Conservation (phyloP, 139 green algal species). For the Chlamydomonas incerta region DNA sequence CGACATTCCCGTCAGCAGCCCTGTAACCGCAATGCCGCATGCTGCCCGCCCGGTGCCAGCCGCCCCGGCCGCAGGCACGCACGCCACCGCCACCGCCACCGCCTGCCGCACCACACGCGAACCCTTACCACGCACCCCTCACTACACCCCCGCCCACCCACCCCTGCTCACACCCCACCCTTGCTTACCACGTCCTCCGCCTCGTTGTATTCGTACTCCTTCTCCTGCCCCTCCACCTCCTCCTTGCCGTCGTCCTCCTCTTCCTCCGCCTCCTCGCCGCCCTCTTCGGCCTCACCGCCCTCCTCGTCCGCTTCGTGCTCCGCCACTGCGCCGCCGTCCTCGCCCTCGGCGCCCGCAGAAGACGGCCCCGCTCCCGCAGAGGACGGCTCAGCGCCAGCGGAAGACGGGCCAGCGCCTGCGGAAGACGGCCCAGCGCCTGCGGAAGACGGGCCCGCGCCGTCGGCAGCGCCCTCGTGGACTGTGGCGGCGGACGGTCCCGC, state of each 20-base stretch:
- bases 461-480: neutral
- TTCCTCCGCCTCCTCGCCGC: slow-evolving; percentile 1
- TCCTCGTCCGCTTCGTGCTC: slow-evolving; percentile 32
- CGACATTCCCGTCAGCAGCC: too few relatives aligned
- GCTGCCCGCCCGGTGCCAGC: too few relatives aligned
- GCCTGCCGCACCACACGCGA: too few relatives aligned
- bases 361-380: neutral
- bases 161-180: too few relatives aligned
- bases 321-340: neutral
- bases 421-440: neutral
- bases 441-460: too few relatives aligned
- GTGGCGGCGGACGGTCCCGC: too few relatives aligned
- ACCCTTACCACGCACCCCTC: too few relatives aligned
- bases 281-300: slow-evolving; percentile 9
- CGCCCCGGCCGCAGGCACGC: too few relatives aligned
- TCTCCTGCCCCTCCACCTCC: neutral
- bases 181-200: slow-evolving; percentile 7
- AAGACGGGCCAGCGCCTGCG: neutral
- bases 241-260: neutral
- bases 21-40: too few relatives aligned
- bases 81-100: too few relatives aligned
- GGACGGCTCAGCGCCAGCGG: neutral
- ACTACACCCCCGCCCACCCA: too few relatives aligned
- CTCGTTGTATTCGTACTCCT: slow-evolving; percentile 3
- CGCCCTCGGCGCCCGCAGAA: too few relatives aligned